A percentile compares a stretch with the other conserved stretches of the same genome.
phyloP scores from a whole-genome alignment of 75 land plant genomes.

The Larix kaempferi region DNA sequence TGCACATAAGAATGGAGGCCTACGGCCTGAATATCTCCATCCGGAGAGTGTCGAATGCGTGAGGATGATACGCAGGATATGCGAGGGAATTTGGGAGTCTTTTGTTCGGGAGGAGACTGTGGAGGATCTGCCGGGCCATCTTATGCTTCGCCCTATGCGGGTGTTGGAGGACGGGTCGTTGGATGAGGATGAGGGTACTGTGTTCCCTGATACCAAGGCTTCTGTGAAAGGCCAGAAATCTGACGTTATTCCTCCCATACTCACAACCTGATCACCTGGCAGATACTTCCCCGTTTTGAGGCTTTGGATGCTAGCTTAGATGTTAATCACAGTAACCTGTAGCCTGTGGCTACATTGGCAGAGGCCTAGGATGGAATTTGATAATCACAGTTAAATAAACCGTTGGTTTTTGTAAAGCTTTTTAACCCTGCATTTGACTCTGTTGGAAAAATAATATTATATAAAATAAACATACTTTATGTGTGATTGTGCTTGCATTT shows the following conservation, averaged over 20 bases:
- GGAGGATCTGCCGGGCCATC: constrained; percentile 48
- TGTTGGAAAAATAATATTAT: too few species aligned
- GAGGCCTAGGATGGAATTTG: too few species aligned
- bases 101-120: constrained; percentile 23
- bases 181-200: background rate
- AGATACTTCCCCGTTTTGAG: too few species aligned
- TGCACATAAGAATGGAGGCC: background rate
- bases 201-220: constrained; percentile 28
- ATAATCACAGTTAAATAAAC: too few species aligned
- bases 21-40: constrained; percentile 15
- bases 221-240: constrained; percentile 48
- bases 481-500: too few species aligned
- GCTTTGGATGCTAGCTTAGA: too few species aligned
- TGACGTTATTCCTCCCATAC: constrained; percentile 38
- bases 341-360: too few species aligned
- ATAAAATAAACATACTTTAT: too few species aligned
- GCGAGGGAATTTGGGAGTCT: constrained; percentile 31
- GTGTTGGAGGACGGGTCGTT: constrained; percentile 20
- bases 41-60: constrained; percentile 45
- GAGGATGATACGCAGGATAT: constrained; percentile 19
- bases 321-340: too few species aligned
- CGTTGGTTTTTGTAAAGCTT: too few species aligned
- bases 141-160: constrained; percentile 33
- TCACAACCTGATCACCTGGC: constrained; percentile 26
- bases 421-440: too few species aligned